Evolutionary conservation across 805 yeast species (phyloP).

Genomic region (Torulaspora maleeae): DNA sequence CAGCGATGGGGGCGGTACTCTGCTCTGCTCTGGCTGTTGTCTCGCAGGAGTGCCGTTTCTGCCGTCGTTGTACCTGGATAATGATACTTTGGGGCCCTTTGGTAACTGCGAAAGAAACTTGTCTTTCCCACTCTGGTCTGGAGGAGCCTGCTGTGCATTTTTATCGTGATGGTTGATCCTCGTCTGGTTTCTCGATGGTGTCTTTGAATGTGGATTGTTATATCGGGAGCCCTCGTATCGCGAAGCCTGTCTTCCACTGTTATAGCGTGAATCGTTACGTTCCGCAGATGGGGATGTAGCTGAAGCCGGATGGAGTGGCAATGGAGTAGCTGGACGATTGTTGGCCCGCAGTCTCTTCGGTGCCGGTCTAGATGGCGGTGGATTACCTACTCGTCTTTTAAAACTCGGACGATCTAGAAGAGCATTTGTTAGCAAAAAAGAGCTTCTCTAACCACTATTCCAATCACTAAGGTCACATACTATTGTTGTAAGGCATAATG

Average conservation of each 20-base stretch:
- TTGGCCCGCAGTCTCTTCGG: conserved; percentile 18
- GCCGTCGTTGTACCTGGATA: conserved; percentile 15
- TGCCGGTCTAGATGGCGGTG: conserved; percentile 18
- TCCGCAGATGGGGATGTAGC: conserved; percentile 1
- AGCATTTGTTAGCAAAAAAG: conserved; percentile 6
- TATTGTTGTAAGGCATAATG: conserved; percentile 12
- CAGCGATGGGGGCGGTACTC: conserved; percentile 9
- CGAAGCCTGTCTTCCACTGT: conserved; percentile 11
- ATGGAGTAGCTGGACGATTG: conserved; percentile 10
- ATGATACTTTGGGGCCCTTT: conserved; percentile 24
- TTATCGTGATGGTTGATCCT: background rate
- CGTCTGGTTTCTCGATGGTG: background rate
- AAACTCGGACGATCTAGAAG: conserved; percentile 14
- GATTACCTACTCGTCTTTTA: conserved; percentile 17
- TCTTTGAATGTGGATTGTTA: conserved; percentile 3
- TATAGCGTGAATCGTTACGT: conserved; percentile 10
- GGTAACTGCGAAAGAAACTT: conserved; percentile 23
- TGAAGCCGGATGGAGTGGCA: conserved; percentile 10
- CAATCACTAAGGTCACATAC: conserved; percentile 7
- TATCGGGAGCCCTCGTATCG: conserved; percentile 22
- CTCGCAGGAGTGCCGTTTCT: conserved; percentile 1
- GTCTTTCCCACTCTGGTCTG: conserved; percentile 3
- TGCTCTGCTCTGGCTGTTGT: background rate
- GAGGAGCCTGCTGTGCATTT: conserved; percentile 1
- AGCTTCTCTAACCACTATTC: background rate